Base-by-base conservation (phyloP, 164 flowering plant species). In the Saururus chinensis region DNA sequence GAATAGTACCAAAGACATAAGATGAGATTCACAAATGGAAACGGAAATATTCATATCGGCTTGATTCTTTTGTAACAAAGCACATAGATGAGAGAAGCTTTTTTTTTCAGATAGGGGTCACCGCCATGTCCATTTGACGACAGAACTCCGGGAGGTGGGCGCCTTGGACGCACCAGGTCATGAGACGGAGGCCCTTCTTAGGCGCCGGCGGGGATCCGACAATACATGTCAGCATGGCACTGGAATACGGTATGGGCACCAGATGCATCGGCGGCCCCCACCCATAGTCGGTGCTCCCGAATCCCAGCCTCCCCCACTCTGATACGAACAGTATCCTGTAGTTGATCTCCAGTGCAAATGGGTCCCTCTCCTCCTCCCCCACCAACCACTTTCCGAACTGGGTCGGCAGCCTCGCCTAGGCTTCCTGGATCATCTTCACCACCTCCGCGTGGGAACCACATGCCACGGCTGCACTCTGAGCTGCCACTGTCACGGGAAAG, bases 261-360 rank as follows among this genome's bases (percentile, higher is more conserved):
- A 87, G 62, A 40, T 80, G 80, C 26, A 75, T 72, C 0, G 89
- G 92, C 0, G 63, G 73, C 2, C 89, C 86, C 82, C 82, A 80
- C 19, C 90, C 88, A 24, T 78, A 81, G 53, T 86, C 86, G 19
- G 84, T 74, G 62, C 72, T 71, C 62, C 78, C 78, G 72, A 83
- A 82, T 13, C 90, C 93, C 54, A 84, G 70, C 37, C 79, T 56
- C 0, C 82, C 81, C 90, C 86, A 84, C 71, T 84, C 86, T 20
- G 85, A 80, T 61, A 81, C 65, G 35, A 78, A 82, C 80, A 84
- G 57, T 10, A 84, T 81, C 51, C 72, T 64, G 73, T 79, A 83
- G 1, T 9, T 21, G 7, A 79, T 64, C 7, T 84, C 83, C 1
- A 80, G 78, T 3, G 72, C 70, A 60, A 82, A 82, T 7, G 85